Evolutionary conservation across 169 alveolate species (phyloP).

Genomic region (Eimeria tenella): DNA sequence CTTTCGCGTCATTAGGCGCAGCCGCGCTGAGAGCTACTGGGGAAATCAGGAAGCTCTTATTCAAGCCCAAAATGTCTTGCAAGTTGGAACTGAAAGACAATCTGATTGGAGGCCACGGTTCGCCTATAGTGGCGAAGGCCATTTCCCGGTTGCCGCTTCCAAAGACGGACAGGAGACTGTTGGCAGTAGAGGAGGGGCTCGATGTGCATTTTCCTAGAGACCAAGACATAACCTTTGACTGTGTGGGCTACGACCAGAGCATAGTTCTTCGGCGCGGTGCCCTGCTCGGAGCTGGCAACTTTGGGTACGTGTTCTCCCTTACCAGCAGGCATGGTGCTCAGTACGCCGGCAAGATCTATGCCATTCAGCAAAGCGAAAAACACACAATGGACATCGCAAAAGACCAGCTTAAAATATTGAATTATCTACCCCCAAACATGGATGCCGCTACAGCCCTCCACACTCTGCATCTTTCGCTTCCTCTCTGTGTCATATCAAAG

Average conservation of each 20-base stretch:
- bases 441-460: slow-evolving; percentile 41
- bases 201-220: neutral
- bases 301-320: slow-evolving; percentile 11
- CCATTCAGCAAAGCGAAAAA: neutral
- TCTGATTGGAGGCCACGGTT: slow-evolving; percentile 3
- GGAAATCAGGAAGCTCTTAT: neutral
- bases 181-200: neutral
- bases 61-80: neutral
- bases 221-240: neutral
- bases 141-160: neutral
- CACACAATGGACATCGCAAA: neutral
- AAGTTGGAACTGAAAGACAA: neutral
- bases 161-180: neutral
- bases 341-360: slow-evolving; percentile 34
- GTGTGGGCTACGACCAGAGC: neutral
- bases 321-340: neutral
- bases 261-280: slow-evolving; percentile 10
- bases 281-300: slow-evolving; percentile 8
- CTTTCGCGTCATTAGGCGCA: slow-evolving; percentile 7
- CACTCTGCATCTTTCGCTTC: neutral
- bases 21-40: slow-evolving; percentile 1
- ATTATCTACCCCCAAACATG: neutral
- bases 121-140: slow-evolving; percentile 39
- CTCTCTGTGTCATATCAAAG: neutral
- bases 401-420: neutral